Evolutionary conservation across 1,139 yeast species (phyloP), one percentile per base, ranked within the genome.

Genomic region (Debaryomyces udenii): DNA sequence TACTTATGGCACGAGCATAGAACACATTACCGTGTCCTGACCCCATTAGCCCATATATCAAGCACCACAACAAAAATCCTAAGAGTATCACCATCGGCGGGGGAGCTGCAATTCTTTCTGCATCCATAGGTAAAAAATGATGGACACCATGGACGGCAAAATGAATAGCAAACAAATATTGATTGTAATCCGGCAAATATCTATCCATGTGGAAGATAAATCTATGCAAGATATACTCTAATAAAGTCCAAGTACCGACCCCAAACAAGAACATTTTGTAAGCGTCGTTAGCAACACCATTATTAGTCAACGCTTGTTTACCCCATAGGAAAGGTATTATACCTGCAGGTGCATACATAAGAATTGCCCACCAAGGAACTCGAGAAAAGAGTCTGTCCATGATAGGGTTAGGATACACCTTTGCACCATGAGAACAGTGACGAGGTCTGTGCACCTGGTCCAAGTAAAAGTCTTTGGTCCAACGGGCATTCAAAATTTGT

Each of bases 391-490:
- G 16, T 10, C n/a, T 9, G 13, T 30, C 33, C 13, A 18, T 7
- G 3, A 30, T 10, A 3, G 33, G 26, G 13, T 30, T 30, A 7
- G 22, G 9, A 6, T 30, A 30, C 6, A 30, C 24, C 7, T 24
- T 10, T 2, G 33, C 24, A n/a, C 33, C 33, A 11, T 17, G 17
- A 4, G 33, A 30, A 11, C 35, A 31, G 14, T 31, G 35, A 22
- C 35, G 27, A 9, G 35, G 35, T 5, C 35, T 27, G 14, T 31
- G 35, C 15, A 31, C 27, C 23, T 31, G 35, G 18, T 31, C 35
- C 16, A 22, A 31, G 16, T 31, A 31, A 16, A 31, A 22, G 7
- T 31, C 35, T 13, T 31, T 31, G 3, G 35, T 31, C 35, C 35
- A 31, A 9, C 22, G 27, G 20, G 35, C 17, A 2, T 4, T 13